Evolutionary conservation across 352 stramenopile genomes (phyloP).

Genomic region (Saprolegnia diclina): DNA sequence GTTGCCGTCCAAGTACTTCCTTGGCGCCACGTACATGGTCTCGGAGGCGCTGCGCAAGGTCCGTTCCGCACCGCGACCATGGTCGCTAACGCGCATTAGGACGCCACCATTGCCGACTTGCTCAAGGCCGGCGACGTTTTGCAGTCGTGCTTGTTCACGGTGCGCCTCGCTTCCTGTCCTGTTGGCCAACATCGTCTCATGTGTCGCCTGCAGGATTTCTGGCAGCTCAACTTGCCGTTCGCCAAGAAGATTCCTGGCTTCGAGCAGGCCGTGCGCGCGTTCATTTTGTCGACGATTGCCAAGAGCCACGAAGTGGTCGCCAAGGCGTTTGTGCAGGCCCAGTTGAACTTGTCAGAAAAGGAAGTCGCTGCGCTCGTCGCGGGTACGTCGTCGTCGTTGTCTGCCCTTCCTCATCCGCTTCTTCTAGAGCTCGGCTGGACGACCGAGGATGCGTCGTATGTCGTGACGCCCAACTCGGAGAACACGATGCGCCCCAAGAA

Average conservation of each 20-base stretch:
- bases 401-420: constrained; percentile 1
- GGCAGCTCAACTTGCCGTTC: constrained; percentile 56
- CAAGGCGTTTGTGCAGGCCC: constrained; percentile 49
- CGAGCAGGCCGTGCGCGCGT: constrained; percentile 63
- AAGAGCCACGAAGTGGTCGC: constrained; percentile 70
- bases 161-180: constrained; percentile 21
- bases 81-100: constrained; percentile 31
- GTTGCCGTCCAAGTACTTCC: constrained; percentile 72
- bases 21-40: constrained; percentile 59
- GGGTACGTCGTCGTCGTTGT: constrained; percentile 28
- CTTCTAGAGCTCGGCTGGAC: constrained; percentile 66
- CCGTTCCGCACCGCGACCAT: constrained; percentile 10
- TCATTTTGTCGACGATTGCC: constrained; percentile 61
- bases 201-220: constrained; percentile 46
- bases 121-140: constrained; percentile 59
- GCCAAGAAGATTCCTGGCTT: constrained; percentile 61
- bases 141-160: constrained; percentile 70
- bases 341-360: constrained; percentile 65
- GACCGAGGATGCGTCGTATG: constrained; percentile 43
- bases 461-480: constrained; percentile 63
- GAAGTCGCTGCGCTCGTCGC: constrained; percentile 49
- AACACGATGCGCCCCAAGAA: constrained; percentile 86
- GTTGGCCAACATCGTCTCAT: not conserved
- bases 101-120: constrained; percentile 50
- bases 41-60: constrained; percentile 64